Percentiles rank a stretch among this genome's conserved stretches.
These are phyloP conservation scores for Penicillium simplicissimum DNA, from an alignment of 495 filamentous ascomycete genomes.

Conservation along the genomic window DNA sequence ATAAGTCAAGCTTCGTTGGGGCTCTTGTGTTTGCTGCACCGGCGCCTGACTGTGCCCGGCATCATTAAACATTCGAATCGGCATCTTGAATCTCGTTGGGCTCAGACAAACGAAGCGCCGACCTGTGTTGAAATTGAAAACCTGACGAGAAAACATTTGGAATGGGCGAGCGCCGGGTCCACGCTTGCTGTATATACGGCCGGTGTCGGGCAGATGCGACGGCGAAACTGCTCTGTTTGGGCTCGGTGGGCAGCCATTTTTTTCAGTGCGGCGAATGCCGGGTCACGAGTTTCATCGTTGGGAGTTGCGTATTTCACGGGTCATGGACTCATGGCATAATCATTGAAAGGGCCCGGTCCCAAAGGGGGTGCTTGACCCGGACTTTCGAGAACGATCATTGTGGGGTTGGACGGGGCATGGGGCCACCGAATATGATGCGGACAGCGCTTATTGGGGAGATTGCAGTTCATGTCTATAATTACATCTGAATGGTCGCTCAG, in stretches of 20 bases:
- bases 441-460: neutral
- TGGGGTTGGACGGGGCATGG: neutral
- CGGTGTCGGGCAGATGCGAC: neutral
- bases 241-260: neutral
- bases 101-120: neutral
- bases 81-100: constrained; percentile 4
- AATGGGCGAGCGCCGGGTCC: neutral
- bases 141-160: neutral
- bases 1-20: neutral
- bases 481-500: neutral
- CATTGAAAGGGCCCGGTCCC: too few relatives aligned
- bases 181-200: neutral
- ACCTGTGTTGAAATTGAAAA: neutral
- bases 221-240: neutral
- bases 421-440: neutral
- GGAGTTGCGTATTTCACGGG: neutral
- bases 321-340: too few relatives aligned
- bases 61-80: neutral
- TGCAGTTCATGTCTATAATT: neutral
- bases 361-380: neutral
- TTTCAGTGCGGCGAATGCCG: neutral
- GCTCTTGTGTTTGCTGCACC: neutral
- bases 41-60: neutral
- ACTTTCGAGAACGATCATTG: constrained; percentile 4
- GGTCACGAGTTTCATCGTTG: neutral